Conservation (phyloP, 495 filamentous ascomycete species). For the Xylaria flabelliformis region DNA sequence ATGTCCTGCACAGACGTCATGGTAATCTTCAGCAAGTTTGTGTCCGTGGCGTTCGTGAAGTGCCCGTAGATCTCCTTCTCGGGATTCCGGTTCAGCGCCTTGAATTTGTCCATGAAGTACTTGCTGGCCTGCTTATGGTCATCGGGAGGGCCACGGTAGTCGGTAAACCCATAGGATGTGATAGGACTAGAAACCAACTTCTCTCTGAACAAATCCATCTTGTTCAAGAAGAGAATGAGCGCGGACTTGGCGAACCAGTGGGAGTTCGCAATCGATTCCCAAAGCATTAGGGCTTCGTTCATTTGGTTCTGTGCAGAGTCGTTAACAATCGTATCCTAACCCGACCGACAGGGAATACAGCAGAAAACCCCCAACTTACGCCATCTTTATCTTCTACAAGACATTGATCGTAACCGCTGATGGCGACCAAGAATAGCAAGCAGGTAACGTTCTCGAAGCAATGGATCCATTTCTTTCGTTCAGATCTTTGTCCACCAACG, state of each 20-base stretch:
- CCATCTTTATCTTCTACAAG: constrained; percentile 97
- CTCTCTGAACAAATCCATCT: constrained; percentile 95
- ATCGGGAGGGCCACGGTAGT: constrained; percentile 69
- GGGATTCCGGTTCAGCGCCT: constrained; percentile 81
- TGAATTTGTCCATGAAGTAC: constrained; percentile 88
- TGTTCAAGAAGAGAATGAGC: constrained; percentile 98
- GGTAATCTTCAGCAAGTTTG: constrained; percentile 93
- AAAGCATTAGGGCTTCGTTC: constrained; percentile 98
- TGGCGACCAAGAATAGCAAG: constrained; percentile 91
- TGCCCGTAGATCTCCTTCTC: constrained; percentile 92
- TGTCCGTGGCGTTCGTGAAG: constrained; percentile 94
- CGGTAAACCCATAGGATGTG: constrained; percentile 85
- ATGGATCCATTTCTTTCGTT: constrained; percentile 99
- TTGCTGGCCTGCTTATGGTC: constrained; percentile 44
- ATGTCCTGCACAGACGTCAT: constrained; percentile 98
- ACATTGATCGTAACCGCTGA: constrained; percentile 97
- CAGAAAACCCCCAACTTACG: constrained; percentile 61
- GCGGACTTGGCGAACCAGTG: constrained; percentile 97
- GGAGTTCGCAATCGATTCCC: constrained; percentile 96
- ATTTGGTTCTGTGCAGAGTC: constrained; percentile 88
- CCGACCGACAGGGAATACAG: neutral
- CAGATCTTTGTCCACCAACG: constrained; percentile 94
- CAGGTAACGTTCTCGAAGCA: constrained; percentile 98
- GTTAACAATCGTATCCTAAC: constrained; percentile 29
- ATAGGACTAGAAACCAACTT: constrained; percentile 85